Evolutionary conservation across 306 rosid species (phyloP).

Genomic region (Castanea mollissima): DNA sequence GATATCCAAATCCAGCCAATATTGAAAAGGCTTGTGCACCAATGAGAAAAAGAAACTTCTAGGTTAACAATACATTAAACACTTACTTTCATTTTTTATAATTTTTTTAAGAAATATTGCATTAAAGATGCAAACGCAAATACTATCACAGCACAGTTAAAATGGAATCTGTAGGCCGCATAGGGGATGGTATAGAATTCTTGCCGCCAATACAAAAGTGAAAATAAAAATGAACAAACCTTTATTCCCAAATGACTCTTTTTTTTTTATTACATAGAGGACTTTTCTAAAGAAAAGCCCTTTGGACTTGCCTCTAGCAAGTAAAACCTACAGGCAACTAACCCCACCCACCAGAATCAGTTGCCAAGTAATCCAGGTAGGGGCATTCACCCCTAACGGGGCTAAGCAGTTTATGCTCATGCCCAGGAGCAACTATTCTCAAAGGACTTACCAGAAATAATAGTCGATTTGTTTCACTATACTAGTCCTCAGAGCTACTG

Average conservation of each 20-base stretch:
- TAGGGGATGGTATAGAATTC: neutral
- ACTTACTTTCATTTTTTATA: neutral
- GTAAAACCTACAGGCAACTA: too few species aligned
- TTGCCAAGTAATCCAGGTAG: too few species aligned
- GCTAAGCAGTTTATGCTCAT: too few species aligned
- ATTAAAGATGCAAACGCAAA: neutral
- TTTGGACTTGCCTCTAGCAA: too few species aligned
- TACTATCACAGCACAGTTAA: neutral
- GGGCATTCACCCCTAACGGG: too few species aligned
- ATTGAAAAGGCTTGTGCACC: neutral
- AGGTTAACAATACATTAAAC: neutral
- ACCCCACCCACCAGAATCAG: too few species aligned
- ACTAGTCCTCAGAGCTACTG: conserved; percentile 46
- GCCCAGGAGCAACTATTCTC: neutral
- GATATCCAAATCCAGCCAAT: neutral
- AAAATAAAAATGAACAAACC: conserved; percentile 6
- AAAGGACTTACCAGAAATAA: conserved; percentile 71
- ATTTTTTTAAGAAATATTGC: neutral
- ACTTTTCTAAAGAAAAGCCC: too few species aligned
- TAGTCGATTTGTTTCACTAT: conserved; percentile 83
- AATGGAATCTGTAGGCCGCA: neutral
- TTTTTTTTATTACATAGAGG: too few species aligned
- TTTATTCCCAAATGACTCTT: neutral
- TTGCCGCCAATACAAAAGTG: neutral
- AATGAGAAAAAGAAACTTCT: conserved; percentile 4